Evolutionary conservation across 441 rosid genomes (phyloP), one percentile per base, ranked within the genome.

Genomic region (Pelargonium citronellum): DNA sequence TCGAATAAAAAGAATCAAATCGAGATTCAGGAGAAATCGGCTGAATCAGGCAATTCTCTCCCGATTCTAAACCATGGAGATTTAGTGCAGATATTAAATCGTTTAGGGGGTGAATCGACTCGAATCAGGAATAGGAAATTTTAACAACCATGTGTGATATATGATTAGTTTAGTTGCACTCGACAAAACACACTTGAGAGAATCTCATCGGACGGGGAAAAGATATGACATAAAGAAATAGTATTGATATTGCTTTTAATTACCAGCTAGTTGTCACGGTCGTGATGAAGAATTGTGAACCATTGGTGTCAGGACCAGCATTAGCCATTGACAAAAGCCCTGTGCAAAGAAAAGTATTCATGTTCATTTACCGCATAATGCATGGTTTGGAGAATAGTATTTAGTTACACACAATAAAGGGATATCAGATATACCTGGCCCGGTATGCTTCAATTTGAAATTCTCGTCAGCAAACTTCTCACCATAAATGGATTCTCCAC

Each of bases 401-500:
- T 3, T 5, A 67, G 51, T 34, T 17, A 34, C 12, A 37, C 13
- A 12, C 6, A 64, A 47, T 69, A 67, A 34, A 39, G 67, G 46
- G 49, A 64, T 24, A 43, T 44, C 30, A 70, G 74, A 17, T 58
- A 51, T 75, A 89, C 95, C 95, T 68, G 93, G 95, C 53, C 95
- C 92, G 0, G 89, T 87, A 65, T 92, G 98, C 91, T 89, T 90
- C 68, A 94, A 71, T 81, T 87, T 85, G 86, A 94, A 91, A 68
- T 90, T 91, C 72, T 91, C 97, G 73, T 91, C 92, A 11, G 84
- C 79, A 79, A 92, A 92, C 83, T 89, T 90, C 82, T 86, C 86
- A 30, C 98, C 98, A 13, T 90, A 94, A 75, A 94, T 89, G 0
- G 98, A 91, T 75, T 94, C 98, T 55, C 98, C 97, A 46, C 97